A percentile compares a stretch with the other conserved stretches of the same genome.
Evolutionary conservation across 2,329 filamentous ascomycete genomes (phyloP).

Genomic region (Fusarium sp.): DNA sequence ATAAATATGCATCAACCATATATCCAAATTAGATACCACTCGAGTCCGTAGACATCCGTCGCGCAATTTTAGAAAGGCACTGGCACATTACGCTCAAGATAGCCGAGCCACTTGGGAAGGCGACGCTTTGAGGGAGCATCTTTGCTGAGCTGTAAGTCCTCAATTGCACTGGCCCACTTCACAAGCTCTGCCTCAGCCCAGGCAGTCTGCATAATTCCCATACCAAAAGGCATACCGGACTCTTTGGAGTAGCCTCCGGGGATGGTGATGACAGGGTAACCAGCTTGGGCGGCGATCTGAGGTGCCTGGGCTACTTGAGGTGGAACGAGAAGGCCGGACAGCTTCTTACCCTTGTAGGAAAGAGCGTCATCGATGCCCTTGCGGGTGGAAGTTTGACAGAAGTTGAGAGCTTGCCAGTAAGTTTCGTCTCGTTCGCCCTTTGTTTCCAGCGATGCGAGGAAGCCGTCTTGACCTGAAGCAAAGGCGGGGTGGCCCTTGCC

Average conservation of each 20-base stretch:
- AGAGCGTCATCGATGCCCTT: constrained; percentile 78
- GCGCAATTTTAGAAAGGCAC: constrained; percentile 42
- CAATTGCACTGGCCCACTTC: constrained; percentile 71
- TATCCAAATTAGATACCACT: not conserved
- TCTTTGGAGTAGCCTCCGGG: constrained; percentile 68
- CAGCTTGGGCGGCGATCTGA: constrained; percentile 78
- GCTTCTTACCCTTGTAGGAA: constrained; percentile 54
- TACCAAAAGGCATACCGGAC: constrained; percentile 69
- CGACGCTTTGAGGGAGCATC: constrained; percentile 59
- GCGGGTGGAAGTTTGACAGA: constrained; percentile 68
- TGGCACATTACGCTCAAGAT: constrained; percentile 59
- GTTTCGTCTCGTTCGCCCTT: constrained; percentile 71
- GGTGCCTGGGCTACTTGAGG: constrained; percentile 74
- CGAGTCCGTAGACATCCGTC: no score
- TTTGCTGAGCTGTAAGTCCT: constrained; percentile 63
- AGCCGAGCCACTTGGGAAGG: constrained; percentile 64
- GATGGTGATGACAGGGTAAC: constrained; percentile 77
- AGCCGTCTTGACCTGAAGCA: constrained; percentile 76
- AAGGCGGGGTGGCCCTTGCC: constrained; percentile 67
- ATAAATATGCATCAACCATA: not conserved
- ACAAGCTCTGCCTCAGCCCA: constrained; percentile 69
- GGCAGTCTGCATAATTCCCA: constrained; percentile 69
- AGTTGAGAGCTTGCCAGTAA: constrained; percentile 74
- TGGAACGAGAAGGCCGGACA: constrained; percentile 75
- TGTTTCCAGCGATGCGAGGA: constrained; percentile 70